Base-by-base conservation (phyloP, 1,284 basidiomycete species). In the Boletus sp. region DNA sequence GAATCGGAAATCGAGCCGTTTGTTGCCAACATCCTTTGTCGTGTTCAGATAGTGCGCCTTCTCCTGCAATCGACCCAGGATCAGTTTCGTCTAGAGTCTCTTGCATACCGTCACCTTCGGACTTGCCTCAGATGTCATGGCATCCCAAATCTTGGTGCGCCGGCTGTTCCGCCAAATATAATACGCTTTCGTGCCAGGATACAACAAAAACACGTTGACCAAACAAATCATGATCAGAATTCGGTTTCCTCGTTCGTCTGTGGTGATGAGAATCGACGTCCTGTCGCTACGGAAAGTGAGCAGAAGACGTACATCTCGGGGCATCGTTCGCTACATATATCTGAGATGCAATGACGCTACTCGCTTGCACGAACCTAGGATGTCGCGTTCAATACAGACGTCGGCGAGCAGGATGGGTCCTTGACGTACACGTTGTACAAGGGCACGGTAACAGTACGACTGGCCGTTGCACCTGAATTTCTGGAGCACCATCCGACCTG, bases 401-500 rank as follows among this genome's bases (percentile, higher is more conserved):
- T 25, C 17, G 1, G 22, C 8, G 13, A 8, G 23, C 29, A 20
- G n/a, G 20, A 17, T 14, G 2, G 19, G 2, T 6, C 5, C 2
- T 45, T 25, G 23, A 30, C 48, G 8, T 4, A 70, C 77, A 81
- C 80, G 57, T 78, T 79, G 57, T 80, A 80, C 34, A 80, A 41
- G 2, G 77, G 75, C 0, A 76, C 75, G 42, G 75, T 78, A 35
- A 81, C 75, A 0, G 78, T 78, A 16, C 78, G 69, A 46, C 72
- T 75, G 4, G 78, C 76, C 5, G 81, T 78, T 2, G 72, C 74
- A 32, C 78, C 78, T 0, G 76, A 67, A 54, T 80, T 80, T 26
- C 25, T 5, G 25, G 25, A 26, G 25, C 25, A 26, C 25, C 25
- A 26, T 26, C 25, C 76, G 5, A 78, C 73, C 66, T 77, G 68